Base-by-base conservation (phyloP, 352 stramenopile genomes). In the Phytophthora cajani region DNA sequence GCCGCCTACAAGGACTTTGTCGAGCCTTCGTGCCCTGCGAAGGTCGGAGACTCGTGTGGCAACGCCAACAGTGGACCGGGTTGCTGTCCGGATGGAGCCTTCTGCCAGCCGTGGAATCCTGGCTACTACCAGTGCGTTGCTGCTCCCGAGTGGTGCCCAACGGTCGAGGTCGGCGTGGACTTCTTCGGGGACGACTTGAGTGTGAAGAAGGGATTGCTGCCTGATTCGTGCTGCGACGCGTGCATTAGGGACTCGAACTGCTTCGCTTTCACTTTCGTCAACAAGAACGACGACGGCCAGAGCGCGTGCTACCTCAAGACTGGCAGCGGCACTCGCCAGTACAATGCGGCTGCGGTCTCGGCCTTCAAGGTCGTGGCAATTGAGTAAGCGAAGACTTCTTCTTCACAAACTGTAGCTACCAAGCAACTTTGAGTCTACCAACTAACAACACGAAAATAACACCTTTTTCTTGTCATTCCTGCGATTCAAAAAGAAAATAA, bases 301-400 rank as follows among this genome's bases (percentile, higher is more conserved):
- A 82, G 68, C 27, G 79, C 80, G n/a, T 90, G 82, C 67, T 90
- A 88, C 73, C 59, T 90, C 21, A 90, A 89, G 65, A 71, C 47
- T 38, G 71, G 75, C 5, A 21, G 60, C 16, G 77, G 76, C 17
- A 74, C 74, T 54, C 65, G 64, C 25, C 71, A 70, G 44, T 42
- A n/a, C 3, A 70, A 81, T 14, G 53, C 72, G 14, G 68, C 63
- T 21, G 81, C 77, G 5, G 64, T 89, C 58, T 89, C 81, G 5
- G 79, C 71, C 21, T 87, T 74, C 66, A 84, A 82, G 60, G 32
- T 63, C n/a, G 51, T 30, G 36, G 36, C 5, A 3, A 33, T 51
- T 21, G 64, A 44, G 21, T 62, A 67, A 36, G 9, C 44, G 9
- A 0, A 11, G 7, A 27, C 46, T 30, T 30, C 19, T n/a, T 30